phyloP scores from a whole-genome alignment of 129 eudicot species.

The Arctium minus region DNA sequence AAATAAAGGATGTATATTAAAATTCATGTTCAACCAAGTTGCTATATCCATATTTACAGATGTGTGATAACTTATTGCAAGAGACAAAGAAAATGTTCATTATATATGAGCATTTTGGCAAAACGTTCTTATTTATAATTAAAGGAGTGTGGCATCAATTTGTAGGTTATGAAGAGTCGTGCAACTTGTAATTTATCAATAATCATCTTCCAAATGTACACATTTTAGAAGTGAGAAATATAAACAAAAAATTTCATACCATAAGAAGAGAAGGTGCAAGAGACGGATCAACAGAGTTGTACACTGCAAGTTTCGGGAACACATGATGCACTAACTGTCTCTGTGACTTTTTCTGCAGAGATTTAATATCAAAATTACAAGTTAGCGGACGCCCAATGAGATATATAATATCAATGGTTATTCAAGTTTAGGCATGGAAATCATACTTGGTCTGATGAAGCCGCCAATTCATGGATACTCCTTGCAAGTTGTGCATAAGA shows the following conservation, averaged over 20 bases:
- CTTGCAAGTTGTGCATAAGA: slow-evolving; percentile 99
- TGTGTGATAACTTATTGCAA: neutral
- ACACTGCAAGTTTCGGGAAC: slow-evolving; percentile 97
- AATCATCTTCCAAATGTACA: neutral
- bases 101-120: neutral
- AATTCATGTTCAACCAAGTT: neutral
- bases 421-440: slow-evolving; percentile 6
- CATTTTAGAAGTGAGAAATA: slow-evolving; percentile 1
- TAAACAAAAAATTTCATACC: slow-evolving; percentile 44
- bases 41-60: neutral
- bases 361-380: slow-evolving; percentile 10
- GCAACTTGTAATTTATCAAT: slow-evolving; percentile 10
- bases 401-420: neutral
- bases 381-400: neutral
- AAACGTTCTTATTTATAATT: neutral
- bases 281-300: slow-evolving; percentile 96
- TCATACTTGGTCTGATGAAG: slow-evolving; percentile 90
- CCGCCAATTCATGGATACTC: slow-evolving; percentile 94
- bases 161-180: slow-evolving; percentile 1
- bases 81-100: slow-evolving; percentile 5
- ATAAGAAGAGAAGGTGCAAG: slow-evolving; percentile 97
- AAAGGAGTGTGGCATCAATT: neutral
- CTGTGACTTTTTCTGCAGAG: slow-evolving; percentile 79
- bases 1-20: neutral
- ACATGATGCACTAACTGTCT: slow-evolving; percentile 90